phyloP scores from a whole-genome alignment of 2,329 filamentous ascomycete species.

The Alternaria ethzedia region DNA sequence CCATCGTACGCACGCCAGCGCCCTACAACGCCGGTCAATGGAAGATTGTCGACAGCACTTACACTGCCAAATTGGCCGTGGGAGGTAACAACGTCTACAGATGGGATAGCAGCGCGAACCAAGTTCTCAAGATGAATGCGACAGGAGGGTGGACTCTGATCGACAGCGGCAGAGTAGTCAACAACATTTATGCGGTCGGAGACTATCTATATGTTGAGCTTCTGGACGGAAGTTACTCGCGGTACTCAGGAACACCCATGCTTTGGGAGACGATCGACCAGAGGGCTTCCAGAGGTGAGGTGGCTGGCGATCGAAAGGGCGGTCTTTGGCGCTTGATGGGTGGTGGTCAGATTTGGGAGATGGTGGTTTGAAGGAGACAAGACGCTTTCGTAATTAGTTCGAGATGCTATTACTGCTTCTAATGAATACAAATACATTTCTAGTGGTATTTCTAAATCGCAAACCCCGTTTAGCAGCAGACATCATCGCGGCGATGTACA shows the following conservation, averaged over 20 bases:
- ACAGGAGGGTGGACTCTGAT: not conserved
- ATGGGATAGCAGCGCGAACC: not conserved
- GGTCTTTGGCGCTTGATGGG: not conserved
- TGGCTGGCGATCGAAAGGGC: not conserved
- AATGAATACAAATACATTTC: not conserved
- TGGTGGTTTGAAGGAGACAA: not conserved
- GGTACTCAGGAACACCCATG: not conserved
- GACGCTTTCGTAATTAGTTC: not conserved
- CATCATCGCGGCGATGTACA: not conserved
- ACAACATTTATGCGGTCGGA: not conserved
- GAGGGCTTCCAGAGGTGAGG: not conserved
- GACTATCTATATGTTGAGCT: not conserved
- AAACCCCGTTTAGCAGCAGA: not conserved
- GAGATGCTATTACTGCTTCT: not conserved
- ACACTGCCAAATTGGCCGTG: not conserved
- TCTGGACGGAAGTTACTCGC: not conserved
- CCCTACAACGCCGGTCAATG: not conserved
- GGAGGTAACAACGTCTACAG: not conserved
- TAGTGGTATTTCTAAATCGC: not conserved
- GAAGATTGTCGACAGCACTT: not conserved
- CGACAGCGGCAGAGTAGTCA: not conserved
- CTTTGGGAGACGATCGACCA: not conserved
- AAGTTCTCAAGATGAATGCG: not conserved
- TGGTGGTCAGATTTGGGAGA: not conserved
- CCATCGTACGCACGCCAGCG: not conserved